Conservation (phyloP, 257 asterid species). For the Salvia miltiorrhiza region DNA sequence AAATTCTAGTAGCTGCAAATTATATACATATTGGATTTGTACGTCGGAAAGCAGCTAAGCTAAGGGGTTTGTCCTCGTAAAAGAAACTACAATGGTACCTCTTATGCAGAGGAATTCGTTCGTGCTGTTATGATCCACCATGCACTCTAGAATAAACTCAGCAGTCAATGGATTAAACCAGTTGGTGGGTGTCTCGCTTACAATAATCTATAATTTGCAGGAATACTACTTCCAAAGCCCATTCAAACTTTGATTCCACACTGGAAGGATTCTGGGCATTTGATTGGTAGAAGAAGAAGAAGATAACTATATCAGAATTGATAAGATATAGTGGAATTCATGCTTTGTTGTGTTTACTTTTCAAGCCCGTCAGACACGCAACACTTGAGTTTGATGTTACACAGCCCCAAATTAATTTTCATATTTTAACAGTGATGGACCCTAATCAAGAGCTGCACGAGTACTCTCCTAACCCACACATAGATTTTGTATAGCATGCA, state of each 20-base stretch:
- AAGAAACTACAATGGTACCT: not conserved
- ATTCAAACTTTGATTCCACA: not conserved
- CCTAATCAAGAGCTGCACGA: not conserved
- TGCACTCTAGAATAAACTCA: not conserved
- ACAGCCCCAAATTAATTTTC: too few species aligned
- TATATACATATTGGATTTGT: too few species aligned
- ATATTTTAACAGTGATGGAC: too few species aligned
- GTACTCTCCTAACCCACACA: not conserved
- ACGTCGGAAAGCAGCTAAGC: not conserved
- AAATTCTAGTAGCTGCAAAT: too few species aligned
- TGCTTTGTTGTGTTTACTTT: not conserved
- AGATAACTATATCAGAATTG: not conserved
- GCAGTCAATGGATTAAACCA: not conserved
- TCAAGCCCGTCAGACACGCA: not conserved
- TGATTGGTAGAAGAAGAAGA: constrained; percentile 1
- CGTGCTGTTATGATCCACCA: not conserved
- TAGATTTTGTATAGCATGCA: too few species aligned
- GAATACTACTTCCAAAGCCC: not conserved
- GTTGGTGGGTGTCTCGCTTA: not conserved
- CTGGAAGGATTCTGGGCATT: not conserved
- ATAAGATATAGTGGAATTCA: not conserved
- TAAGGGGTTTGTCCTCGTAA: not conserved
- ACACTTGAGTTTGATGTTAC: not conserved
- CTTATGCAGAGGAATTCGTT: not conserved
- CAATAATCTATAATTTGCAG: not conserved